Evolutionary conservation across 2,329 filamentous ascomycete genomes (phyloP), one percentile per base, ranked within the genome.

Genomic region (Tolypocladium inflatum): DNA sequence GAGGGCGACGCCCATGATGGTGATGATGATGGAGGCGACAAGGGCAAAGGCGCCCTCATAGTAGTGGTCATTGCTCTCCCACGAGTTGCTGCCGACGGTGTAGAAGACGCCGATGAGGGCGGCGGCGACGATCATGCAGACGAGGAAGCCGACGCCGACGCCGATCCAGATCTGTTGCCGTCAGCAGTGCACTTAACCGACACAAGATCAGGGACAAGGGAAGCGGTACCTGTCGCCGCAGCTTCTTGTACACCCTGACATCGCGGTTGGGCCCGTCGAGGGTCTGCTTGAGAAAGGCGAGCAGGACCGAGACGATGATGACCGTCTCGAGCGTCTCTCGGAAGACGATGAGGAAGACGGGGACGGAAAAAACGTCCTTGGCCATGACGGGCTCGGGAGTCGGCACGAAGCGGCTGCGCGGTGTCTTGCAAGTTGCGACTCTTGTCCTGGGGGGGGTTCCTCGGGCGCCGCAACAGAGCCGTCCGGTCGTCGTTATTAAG

Each of bases 291-390:
- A 95, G 76, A 70, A 94, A 95, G 26, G 90, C 85, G 45, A 96
- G 81, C 39, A 96, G 78, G n/a, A 96, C 88, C 0, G 91, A 93
- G 62, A 95, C 85, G 65, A 96, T 89, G 68, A 96, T 91, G 67
- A 83, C 86, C 1, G 88, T 89, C 77, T 96, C 91, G 54, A 96
- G 77, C 48, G 85, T 85, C 75, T 96, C 91, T 68, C 91, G 86
- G 71, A 96, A 94, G 74, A 90, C 86, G 71, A 96, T 89, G 76
- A 96, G 92, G 77, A 96, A 96, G 57, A 96, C 84, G 63, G 88
- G 88, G 26, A 91, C 84, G 62, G 88, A 82, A 71, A 91, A 91
- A 59, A 91, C 85, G 69, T 88, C 82, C 60, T 81, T 79, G 70
- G 86, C 85, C 76, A 82, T 86, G 63, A 55, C 70, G 63, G 54